Percentiles rank a stretch among this genome's conserved stretches.
Conservation (phyloP, 257 asterid genomes). For the Parsonsia alboflavescens region DNA sequence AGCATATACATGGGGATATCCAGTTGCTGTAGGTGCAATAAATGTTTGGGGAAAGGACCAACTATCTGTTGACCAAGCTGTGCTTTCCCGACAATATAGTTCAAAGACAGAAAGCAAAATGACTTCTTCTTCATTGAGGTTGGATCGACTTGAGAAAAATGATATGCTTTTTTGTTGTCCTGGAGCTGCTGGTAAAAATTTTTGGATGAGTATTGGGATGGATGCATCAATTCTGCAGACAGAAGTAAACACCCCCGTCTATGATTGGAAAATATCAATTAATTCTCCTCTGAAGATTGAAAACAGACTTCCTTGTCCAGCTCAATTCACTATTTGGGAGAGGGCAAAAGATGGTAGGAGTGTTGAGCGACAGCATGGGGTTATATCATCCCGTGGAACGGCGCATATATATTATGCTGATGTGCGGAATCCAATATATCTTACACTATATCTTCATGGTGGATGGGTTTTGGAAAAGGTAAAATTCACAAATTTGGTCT, state of each 20-base stretch:
- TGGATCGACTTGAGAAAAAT: constrained; percentile 84
- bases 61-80: constrained; percentile 53
- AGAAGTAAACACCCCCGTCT: constrained; percentile 79
- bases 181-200: constrained; percentile 56
- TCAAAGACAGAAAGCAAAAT: constrained; percentile 47
- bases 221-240: constrained; percentile 95
- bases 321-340: constrained; percentile 75
- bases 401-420: constrained; percentile 84
- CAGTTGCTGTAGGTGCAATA: constrained; percentile 42
- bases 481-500: constrained; percentile 18
- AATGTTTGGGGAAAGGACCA: constrained; percentile 59
- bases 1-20: constrained; percentile 81
- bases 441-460: constrained; percentile 63
- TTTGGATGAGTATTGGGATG: constrained; percentile 82
- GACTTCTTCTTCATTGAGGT: constrained; percentile 56
- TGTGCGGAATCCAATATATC: constrained; percentile 73
- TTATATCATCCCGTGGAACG: constrained; percentile 71
- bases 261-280: constrained; percentile 93
- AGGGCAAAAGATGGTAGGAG: constrained; percentile 63
- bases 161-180: constrained; percentile 88
- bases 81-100: constrained; percentile 64
- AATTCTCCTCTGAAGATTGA: constrained; percentile 88
- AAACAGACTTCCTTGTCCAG: constrained; percentile 90
- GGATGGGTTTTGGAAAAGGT: constrained; percentile 99
- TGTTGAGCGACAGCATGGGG: constrained; percentile 74